Percentiles rank a stretch among this genome's conserved stretches.
These are phyloP conservation scores for Serendipita sp. DNA, from an alignment of 768 basidiomycete species.

Conservation along the genomic window DNA sequence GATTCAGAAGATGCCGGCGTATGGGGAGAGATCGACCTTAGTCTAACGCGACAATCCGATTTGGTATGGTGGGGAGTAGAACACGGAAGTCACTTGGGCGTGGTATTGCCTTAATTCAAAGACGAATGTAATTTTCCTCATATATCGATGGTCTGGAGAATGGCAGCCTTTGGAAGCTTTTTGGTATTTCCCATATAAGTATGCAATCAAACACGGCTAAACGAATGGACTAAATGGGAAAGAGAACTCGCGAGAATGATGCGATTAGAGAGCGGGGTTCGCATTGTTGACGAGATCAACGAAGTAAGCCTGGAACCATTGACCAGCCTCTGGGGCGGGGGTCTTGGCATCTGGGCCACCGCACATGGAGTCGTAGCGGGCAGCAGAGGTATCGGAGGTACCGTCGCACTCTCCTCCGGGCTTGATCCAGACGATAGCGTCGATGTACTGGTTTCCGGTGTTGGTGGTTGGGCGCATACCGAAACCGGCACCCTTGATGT, in stretches of 20 bases:
- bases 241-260: background rate
- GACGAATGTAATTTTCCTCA: background rate
- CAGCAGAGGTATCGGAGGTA: conserved; percentile 38
- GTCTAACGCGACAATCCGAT: conserved; percentile 32
- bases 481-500: conserved; percentile 48
- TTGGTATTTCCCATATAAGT: background rate
- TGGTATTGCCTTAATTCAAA: background rate
- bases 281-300: conserved; percentile 37
- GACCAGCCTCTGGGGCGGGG: conserved; percentile 46
- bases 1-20: conserved; percentile 16
- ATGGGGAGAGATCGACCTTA: conserved; percentile 29
- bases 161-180: background rate
- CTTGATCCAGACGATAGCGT: conserved; percentile 52
- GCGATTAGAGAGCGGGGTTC: conserved; percentile 29
- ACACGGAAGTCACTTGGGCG: conserved; percentile 17
- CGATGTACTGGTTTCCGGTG: conserved; percentile 39
- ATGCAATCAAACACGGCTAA: conserved; percentile 1
- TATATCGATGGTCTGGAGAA: background rate
- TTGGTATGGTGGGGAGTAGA: conserved; percentile 64
- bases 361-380: conserved; percentile 15
- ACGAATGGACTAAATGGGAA: conserved; percentile 7
- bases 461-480: conserved; percentile 41
- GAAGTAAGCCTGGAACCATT: conserved; percentile 60
- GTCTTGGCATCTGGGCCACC: conserved; percentile 28
- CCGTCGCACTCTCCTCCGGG: conserved; percentile 55